Percentiles rank a stretch among this genome's conserved stretches.
Conservation (phyloP, 805 yeast species). For the Maudiozyma barnettii region DNA sequence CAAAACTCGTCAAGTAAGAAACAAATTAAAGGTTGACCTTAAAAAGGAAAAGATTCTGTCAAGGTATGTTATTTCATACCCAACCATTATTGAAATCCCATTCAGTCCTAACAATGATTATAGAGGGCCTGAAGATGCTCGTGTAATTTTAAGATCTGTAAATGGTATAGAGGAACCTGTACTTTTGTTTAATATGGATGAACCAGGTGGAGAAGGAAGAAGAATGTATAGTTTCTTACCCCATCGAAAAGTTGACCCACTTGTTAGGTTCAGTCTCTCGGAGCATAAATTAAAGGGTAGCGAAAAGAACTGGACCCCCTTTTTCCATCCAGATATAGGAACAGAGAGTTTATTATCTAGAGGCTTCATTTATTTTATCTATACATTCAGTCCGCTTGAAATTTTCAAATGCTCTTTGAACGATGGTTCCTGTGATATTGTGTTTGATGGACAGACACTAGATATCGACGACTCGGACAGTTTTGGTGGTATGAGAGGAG, state of each 20-base stretch:
- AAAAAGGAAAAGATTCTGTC: too few relatives aligned
- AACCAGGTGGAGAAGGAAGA: background rate
- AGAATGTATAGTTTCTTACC: constrained; percentile 5
- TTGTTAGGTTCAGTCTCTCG: constrained; percentile 1
- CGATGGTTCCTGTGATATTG: constrained; percentile 13
- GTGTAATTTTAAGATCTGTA: constrained; percentile 2
- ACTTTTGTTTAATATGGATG: constrained; percentile 6
- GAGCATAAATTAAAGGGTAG: background rate
- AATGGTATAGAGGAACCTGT: constrained; percentile 6
- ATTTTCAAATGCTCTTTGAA: constrained; percentile 16
- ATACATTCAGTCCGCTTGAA: constrained; percentile 14
- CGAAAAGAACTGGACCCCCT: constrained; percentile 12
- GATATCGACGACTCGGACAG: constrained; percentile 6
- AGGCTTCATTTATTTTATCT: constrained; percentile 15
- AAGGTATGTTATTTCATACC: constrained; percentile 5
- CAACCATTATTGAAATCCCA: constrained; percentile 4
- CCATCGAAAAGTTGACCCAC: constrained; percentile 5
- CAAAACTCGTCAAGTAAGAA: too few relatives aligned
- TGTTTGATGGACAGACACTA: constrained; percentile 10
- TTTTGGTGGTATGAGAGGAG: constrained; percentile 16
- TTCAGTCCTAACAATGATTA: background rate
- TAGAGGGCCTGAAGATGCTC: constrained; percentile 9
- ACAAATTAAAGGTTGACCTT: too few relatives aligned
- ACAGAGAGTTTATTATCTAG: too few relatives aligned
- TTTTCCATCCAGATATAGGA: constrained; percentile 8